Base-by-base conservation (phyloP, 208 protist genomes). In the Leishmania mexicana region DNA sequence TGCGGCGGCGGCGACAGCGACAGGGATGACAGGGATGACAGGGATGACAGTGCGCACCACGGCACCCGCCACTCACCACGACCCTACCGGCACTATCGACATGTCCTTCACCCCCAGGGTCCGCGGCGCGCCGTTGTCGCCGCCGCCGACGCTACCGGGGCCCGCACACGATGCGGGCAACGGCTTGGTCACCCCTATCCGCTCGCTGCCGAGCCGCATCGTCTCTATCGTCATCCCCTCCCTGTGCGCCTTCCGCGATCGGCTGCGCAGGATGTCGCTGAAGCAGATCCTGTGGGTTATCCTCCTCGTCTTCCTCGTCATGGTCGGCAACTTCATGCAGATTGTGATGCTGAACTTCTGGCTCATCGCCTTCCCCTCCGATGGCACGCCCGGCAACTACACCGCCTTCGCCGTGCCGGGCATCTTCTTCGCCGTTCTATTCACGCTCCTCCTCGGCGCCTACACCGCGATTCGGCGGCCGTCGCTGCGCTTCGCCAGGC, bases 321-420 rank as follows among this genome's bases (percentile, higher is more conserved):
- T 89, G 80, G 80, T 85, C 0, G 94, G 94, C 42, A 96, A 96
- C 83, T 81, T 90, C 3, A 89, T 97, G 88, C 92, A 97, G 79
- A 94, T 97, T 31, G 87, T 97, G 74, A 93, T 94, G 87, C 83
- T 97, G 8, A 97, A 97, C 84, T 96, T 96, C 85, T 97, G 94
- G 92, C 87, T 96, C 51, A 75, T 81, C 54, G 87, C 84, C 28
- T 97, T 97, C 76, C 91, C 92, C 11, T 81, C 86, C 11, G 91
- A 89, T 76, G 88, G 84, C 8, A 80, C 85, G 21, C 86, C 92
- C 0, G 92, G 94, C 17, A 95, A 94, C 83, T 95, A 93, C 87
- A 95, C 92, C 2, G 88, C 90, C 67, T 91, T 97, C 54, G 91
- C 91, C 28, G 81, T 96, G 38, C 88, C 92, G 5, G 84, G 85